Evolutionary conservation across 148 eudicot genomes (phyloP).

Genomic region (Silene uniflora): DNA sequence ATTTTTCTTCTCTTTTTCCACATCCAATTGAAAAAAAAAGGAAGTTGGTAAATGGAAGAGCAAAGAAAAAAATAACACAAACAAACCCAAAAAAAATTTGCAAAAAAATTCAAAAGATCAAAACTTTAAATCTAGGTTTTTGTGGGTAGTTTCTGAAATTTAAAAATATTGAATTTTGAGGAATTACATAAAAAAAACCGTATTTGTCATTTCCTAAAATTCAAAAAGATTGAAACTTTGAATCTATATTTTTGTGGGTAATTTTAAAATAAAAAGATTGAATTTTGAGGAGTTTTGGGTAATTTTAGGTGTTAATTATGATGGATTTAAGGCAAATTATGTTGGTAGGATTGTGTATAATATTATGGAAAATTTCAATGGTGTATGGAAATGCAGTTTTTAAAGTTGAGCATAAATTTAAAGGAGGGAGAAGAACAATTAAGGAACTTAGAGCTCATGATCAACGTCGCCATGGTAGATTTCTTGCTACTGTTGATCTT

Average conservation of each 20-base stretch:
- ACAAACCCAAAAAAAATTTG: too few relatives aligned
- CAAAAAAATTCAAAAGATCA: too few relatives aligned
- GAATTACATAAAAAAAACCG: too few relatives aligned
- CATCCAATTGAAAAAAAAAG: too few relatives aligned
- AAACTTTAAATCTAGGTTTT: background rate
- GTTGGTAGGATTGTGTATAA: slow-evolving; percentile 24
- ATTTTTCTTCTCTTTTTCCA: too few relatives aligned
- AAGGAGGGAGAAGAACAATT: slow-evolving; percentile 34
- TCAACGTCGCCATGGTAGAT: slow-evolving; percentile 56
- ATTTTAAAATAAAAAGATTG: background rate
- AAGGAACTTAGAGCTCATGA: slow-evolving; percentile 49
- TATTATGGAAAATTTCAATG: slow-evolving; percentile 12
- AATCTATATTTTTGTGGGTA: background rate
- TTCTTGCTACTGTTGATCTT: slow-evolving; percentile 49
- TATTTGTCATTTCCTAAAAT: background rate
- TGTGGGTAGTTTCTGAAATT: background rate
- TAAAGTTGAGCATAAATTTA: slow-evolving; percentile 54
- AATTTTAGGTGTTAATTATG: background rate
- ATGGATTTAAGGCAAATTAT: slow-evolving; percentile 29
- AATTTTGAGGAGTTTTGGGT: background rate
- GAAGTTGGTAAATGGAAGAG: too few relatives aligned
- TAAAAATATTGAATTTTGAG: slow-evolving; percentile 12
- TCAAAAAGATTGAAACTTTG: background rate
- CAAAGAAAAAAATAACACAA: too few relatives aligned
- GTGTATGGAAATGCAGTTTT: slow-evolving; percentile 45